Evolutionary conservation across 148 eudicot genomes (phyloP), one percentile per base, ranked within the genome.

Genomic region (Amaranthus cruentus): DNA sequence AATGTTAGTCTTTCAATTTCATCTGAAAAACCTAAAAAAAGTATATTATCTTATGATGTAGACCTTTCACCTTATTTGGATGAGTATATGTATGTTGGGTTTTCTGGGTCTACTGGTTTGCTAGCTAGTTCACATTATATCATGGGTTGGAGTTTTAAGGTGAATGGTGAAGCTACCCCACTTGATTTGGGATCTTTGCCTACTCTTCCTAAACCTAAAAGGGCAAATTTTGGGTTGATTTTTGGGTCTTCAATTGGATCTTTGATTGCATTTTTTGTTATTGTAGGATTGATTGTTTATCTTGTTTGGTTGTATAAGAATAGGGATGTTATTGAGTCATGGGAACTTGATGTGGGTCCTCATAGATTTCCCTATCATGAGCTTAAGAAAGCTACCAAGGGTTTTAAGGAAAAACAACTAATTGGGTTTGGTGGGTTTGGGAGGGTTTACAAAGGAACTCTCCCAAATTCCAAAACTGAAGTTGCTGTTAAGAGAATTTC

Each of bases 371-470:
- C 90, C 8, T 91, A 89, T 73, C 61, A 83, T 47, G 97, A 87
- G 81, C 88, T 91, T n/a, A 87, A 75, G 79, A 72, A 82, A 72
- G 97, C 97, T 55, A 91, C 97, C 48, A 89, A 58, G 76, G 87
- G 90, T 15, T 91, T 91, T 65, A 79, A 76, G 63, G 90, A 89
- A 18, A 83, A 85, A 53, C 85, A 85, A 51, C 78, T 89, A 15
- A 77, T 91, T 18, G 97, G 97, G 15, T 87, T 86, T 79, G 97
- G 97, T 71, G 97, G 97, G 61, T 91, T 87, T 79, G 97, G 97
- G 4, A 80, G 81, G 76, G 97, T 91, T 61, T 91, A 91, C 70
- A 89, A 83, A 86, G 97, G 97, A 9, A 83, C 72, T 1, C 82
- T 91, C 10, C 83, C 88, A 1, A 80, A 75, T 67, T 75, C 85